phyloP scores from a whole-genome alignment of 2,329 filamentous ascomycete species.

The Aspergillus tamarii region DNA sequence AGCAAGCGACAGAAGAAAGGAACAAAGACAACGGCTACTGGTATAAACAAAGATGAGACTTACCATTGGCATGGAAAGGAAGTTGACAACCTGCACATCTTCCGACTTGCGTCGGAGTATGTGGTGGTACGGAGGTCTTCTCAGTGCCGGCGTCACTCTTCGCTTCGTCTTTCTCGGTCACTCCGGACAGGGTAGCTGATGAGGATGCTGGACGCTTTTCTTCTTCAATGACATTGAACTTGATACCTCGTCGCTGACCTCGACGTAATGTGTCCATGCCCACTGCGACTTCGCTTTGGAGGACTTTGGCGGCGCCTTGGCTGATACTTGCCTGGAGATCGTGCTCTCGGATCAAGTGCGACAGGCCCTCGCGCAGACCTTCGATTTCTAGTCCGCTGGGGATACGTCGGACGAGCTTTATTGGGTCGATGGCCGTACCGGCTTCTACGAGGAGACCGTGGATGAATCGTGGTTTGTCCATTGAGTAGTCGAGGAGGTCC shows the following conservation, averaged over 20 bases:
- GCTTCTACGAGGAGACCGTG: slow-evolving; percentile 89
- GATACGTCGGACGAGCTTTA: slow-evolving; percentile 85
- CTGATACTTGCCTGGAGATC: slow-evolving; percentile 94
- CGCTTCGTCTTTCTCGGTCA: slow-evolving; percentile 11
- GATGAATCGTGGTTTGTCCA: slow-evolving; percentile 97
- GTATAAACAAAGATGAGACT: slow-evolving; percentile 7
- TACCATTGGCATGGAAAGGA: slow-evolving; percentile 45
- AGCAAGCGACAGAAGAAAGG: not conserved
- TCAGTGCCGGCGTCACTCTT: slow-evolving; percentile 20
- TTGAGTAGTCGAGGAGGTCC: slow-evolving; percentile 89
- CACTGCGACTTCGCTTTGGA: slow-evolving; percentile 81
- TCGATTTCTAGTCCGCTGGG: slow-evolving; percentile 92
- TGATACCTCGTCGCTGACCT: slow-evolving; percentile 82
- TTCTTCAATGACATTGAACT: slow-evolving; percentile 71
- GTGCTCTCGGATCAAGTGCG: slow-evolving; percentile 91
- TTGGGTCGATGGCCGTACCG: slow-evolving; percentile 89
- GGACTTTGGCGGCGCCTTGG: slow-evolving; percentile 81
- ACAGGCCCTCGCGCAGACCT: slow-evolving; percentile 83
- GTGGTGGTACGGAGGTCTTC: slow-evolving; percentile 17
- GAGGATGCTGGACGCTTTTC: slow-evolving; percentile 11
- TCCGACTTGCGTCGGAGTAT: slow-evolving; percentile 26
- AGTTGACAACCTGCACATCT: slow-evolving; percentile 43
- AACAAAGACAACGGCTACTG: not conserved
- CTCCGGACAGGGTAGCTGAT: slow-evolving; percentile 1
- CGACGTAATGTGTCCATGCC: slow-evolving; percentile 80